Conservation (phyloP, 495 filamentous ascomycete genomes). For the Lasiosphaeriaceae sp. region DNA sequence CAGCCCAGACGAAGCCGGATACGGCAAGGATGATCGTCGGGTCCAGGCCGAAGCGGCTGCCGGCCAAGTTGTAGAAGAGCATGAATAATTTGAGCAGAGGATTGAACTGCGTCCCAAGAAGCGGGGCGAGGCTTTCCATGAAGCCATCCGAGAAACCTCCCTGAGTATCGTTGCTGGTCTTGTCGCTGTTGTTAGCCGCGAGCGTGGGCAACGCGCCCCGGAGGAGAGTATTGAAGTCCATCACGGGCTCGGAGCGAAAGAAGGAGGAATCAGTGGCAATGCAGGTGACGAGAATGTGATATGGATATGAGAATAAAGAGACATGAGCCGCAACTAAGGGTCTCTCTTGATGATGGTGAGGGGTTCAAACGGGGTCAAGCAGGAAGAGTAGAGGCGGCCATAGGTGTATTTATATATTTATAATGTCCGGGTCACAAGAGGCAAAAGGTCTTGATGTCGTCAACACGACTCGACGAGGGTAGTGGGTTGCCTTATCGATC, state of each 20-base stretch:
- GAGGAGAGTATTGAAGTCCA: slow-evolving; percentile 25
- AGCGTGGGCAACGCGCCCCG: slow-evolving; percentile 20
- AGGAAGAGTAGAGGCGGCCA: too few species aligned
- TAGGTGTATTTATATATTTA: too few species aligned
- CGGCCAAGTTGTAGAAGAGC: slow-evolving; percentile 27
- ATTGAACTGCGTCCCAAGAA: slow-evolving; percentile 29
- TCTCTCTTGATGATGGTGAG: too few species aligned
- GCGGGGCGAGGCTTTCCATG: slow-evolving; percentile 24
- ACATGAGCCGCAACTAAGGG: too few species aligned
- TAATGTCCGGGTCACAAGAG: too few species aligned
- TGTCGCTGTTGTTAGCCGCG: slow-evolving; percentile 16
- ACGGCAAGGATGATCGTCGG: slow-evolving; percentile 33
- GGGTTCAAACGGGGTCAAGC: too few species aligned
- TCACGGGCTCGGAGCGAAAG: background rate
- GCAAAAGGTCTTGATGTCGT: too few species aligned
- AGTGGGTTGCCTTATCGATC: too few species aligned
- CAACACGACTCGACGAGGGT: too few species aligned
- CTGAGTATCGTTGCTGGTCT: slow-evolving; percentile 8
- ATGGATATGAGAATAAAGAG: too few species aligned
- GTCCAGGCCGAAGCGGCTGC: slow-evolving; percentile 34
- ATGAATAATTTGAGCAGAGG: slow-evolving; percentile 25
- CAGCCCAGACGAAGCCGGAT: slow-evolving; percentile 36
- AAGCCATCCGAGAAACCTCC: slow-evolving; percentile 14
- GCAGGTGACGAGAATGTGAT: background rate
- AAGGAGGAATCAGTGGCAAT: background rate